Evolutionary conservation across 371 early-diverging fungal genomes (phyloP), one percentile per base, ranked within the genome.

Genomic region (Mortierella sp.): DNA sequence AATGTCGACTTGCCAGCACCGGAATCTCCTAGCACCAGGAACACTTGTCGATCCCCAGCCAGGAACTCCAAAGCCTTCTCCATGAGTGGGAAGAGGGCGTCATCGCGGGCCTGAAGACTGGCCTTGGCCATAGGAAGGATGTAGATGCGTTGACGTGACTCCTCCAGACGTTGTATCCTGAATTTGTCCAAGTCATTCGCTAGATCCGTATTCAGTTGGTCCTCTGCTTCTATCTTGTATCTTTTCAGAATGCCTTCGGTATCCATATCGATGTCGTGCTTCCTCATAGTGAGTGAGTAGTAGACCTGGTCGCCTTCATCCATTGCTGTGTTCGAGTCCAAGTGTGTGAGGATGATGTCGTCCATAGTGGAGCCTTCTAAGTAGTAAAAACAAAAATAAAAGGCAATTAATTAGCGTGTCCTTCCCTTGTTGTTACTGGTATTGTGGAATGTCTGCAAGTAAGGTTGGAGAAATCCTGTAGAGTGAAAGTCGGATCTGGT

Each of bases 1-100:
- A 77, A 77, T 16, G 72, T 77, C 58, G 77, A 77, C 54, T 77
- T 77, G 24, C 77, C 77, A 4, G 58, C 47, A 28, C 77, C 77
- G 1, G 71, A 70, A 26, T 77, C 77, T 19, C 77, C 77, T 21
- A 77, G 24, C 34, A 77, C 19, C 26, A 77, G 42, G 11, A 77
- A 14, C 21, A 77, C 77, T 13, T 57, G 45, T 45, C 34, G 45
- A 3, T 55, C 38, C 8, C 58, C 47, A 9, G 24, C 47, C 16
- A 77, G 58, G 47, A 77, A 77, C 38, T 38, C 13, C 5, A 55
- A 6, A 6, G 55, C 55, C 26, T 54, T 76, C 28, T 70, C 71
- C 47, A 55, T 57, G 42, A 76, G 76, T 3, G 70, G 70, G 11
- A 70, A 70, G 1, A 63, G n/a, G 48, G n/a, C 11, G 2, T 34